Evolutionary conservation across 208 protist species (phyloP), one percentile per base, ranked within the genome.

Genomic region (Acanthamoeba culbertsoni): DNA sequence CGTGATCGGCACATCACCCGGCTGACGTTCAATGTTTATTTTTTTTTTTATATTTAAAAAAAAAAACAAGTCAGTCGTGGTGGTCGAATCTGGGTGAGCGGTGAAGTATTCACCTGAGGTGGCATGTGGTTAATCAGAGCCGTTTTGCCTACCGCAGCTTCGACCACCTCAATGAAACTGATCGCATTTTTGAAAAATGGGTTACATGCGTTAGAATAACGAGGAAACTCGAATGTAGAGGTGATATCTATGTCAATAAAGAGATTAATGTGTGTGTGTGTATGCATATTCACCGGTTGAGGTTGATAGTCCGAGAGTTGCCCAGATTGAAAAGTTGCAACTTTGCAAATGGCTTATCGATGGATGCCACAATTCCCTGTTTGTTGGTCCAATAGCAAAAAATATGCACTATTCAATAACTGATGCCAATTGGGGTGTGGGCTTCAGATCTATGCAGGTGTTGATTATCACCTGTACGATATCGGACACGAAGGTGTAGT

Each of bases 241-340:
- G 31, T 48, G 73, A 45, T 37, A 14, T 23, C 26, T 0, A 1
- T 84, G 73, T 23, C 26, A 10, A 35, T 48, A 5, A 37, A 86
- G 53, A 35, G 46, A 16, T 23, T 48, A 55, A 46, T 2, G 7
- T 37, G 42, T 28, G 53, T 46, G 31, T 20, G 1, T 6, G 51
- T 62, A 16, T 88, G 8, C 6, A 2, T 10, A 26, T 2, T 33
- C 46, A 91, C 84, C 45, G 43, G 28, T 82, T 79, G 2, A 93
- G 35, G 14, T 28, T 14, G 12, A 82, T 42, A 28, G 88, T 77
- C 53, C 53, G 59, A 53, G 88, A 93, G 88, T 93, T 93, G 23
- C 88, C 88, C 23, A 93, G 46, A 63, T 93, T 93, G 68, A 93
- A 82, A 35, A 93, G n/a, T n/a, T 93, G 46, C 68, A 93, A 23